phyloP scores from a whole-genome alignment of 1,284 basidiomycete species.

The Papiliotrema laurentii region DNA sequence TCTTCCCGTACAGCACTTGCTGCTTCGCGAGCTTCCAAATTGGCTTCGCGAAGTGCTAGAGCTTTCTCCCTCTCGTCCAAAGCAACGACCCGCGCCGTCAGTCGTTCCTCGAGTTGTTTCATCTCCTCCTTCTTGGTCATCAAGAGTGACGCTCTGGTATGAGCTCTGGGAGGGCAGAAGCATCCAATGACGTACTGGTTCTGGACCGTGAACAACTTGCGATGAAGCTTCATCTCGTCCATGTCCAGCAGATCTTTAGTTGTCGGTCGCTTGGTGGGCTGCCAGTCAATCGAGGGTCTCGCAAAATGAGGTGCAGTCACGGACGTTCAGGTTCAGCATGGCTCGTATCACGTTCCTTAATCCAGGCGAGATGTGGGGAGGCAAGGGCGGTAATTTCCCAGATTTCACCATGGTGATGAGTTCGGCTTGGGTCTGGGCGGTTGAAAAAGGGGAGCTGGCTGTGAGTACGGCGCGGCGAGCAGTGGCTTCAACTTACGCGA shows the following conservation, averaged over 20 bases:
- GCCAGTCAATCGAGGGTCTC: not conserved
- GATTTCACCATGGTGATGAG: slow-evolving; percentile 45
- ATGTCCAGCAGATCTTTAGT: slow-evolving; percentile 45
- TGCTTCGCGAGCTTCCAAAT: slow-evolving; percentile 17
- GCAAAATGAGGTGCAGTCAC: not conserved
- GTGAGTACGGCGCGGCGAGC: not conserved
- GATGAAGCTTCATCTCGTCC: slow-evolving; percentile 46
- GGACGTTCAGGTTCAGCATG: slow-evolving; percentile 45
- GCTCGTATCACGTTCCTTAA: slow-evolving; percentile 37
- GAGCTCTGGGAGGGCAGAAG: slow-evolving; percentile 37
- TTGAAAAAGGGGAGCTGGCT: slow-evolving; percentile 42
- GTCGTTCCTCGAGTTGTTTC: slow-evolving; percentile 53
- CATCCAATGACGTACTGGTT: slow-evolving; percentile 53
- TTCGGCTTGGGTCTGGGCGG: slow-evolving; percentile 45
- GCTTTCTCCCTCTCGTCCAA: slow-evolving; percentile 56
- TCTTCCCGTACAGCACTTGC: slow-evolving; percentile 66
- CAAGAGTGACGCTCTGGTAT: slow-evolving; percentile 32
- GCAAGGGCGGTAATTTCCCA: slow-evolving; percentile 40
- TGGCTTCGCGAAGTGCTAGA: slow-evolving; percentile 9
- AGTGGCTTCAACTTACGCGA: slow-evolving; percentile 54
- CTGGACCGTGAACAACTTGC: slow-evolving; percentile 45
- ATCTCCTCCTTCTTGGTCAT: slow-evolving; percentile 49
- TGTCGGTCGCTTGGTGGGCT: slow-evolving; percentile 42
- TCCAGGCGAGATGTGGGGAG: slow-evolving; percentile 33
- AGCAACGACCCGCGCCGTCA: slow-evolving; percentile 42